A percentile compares a stretch with the other conserved stretches of the same genome.
Evolutionary conservation across 768 basidiomycete genomes (phyloP).

Genomic region (Trametopsis cervina): DNA sequence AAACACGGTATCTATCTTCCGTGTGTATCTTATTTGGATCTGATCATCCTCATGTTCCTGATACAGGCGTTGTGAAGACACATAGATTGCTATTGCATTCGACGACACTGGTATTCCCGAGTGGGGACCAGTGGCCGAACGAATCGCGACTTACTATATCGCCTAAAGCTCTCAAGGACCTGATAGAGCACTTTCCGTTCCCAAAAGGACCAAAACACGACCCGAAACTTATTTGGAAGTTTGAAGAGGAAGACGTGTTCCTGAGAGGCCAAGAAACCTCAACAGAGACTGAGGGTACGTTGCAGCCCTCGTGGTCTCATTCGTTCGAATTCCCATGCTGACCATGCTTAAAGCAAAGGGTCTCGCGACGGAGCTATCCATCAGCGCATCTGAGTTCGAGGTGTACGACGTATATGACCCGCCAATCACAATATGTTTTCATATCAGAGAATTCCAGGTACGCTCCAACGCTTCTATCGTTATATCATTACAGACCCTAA

Average conservation of each 20-base stretch:
- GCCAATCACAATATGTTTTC: slow-evolving; percentile 69
- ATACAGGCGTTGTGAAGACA: slow-evolving; percentile 71
- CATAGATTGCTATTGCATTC: slow-evolving; percentile 63
- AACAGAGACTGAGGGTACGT: slow-evolving; percentile 54
- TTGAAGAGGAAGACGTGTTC: slow-evolving; percentile 58
- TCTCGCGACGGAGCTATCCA: slow-evolving; percentile 67
- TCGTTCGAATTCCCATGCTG: background rate
- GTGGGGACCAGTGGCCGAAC: slow-evolving; percentile 45
- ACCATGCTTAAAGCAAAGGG: slow-evolving; percentile 37
- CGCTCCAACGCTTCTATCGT: slow-evolving; percentile 12
- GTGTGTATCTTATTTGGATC: background rate
- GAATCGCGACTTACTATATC: slow-evolving; percentile 69
- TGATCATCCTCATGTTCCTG: slow-evolving; percentile 8
- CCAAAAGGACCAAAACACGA: slow-evolving; percentile 59
- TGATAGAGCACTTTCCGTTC: slow-evolving; percentile 76
- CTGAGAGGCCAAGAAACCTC: slow-evolving; percentile 65
- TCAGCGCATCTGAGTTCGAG: slow-evolving; percentile 79
- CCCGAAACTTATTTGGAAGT: slow-evolving; percentile 79
- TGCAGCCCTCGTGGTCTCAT: background rate
- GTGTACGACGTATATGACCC: slow-evolving; percentile 57
- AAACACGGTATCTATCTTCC: slow-evolving; percentile 56
- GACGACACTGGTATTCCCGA: slow-evolving; percentile 56
- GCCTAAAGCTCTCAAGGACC: slow-evolving; percentile 64
- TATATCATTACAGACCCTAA: background rate
- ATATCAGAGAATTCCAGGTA: slow-evolving; percentile 80